phyloP scores from a whole-genome alignment of 805 yeast species.

The Candida maltosa region DNA sequence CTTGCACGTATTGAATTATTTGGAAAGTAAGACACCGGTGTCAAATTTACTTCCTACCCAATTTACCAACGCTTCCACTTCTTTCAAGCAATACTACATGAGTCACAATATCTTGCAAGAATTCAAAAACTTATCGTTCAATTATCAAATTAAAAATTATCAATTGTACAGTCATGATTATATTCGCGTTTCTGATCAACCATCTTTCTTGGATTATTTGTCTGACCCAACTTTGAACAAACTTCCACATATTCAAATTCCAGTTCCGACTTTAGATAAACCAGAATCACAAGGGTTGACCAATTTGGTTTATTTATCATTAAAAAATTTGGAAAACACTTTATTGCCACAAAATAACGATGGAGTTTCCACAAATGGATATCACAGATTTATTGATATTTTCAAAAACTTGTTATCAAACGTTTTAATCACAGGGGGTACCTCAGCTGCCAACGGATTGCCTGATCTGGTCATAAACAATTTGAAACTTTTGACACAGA shows the following conservation, averaged over 20 bases:
- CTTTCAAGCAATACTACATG: constrained; percentile 36
- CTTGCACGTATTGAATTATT: constrained; percentile 52
- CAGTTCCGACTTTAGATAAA: constrained; percentile 39
- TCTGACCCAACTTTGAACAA: constrained; percentile 61
- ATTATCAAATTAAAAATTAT: constrained; percentile 20
- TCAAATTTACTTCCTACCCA: constrained; percentile 17
- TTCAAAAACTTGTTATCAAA: constrained; percentile 34
- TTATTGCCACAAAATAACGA: constrained; percentile 26
- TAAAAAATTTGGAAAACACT: constrained; percentile 33
- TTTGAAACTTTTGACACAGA: constrained; percentile 41
- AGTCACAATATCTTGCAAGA: constrained; percentile 32
- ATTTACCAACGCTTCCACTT: constrained; percentile 16
- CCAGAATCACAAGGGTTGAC: constrained; percentile 49
- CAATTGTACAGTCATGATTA: constrained; percentile 9
- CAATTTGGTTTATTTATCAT: constrained; percentile 31
- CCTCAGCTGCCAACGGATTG: constrained; percentile 53
- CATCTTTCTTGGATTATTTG: constrained; percentile 53
- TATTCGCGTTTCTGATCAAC: constrained; percentile 9
- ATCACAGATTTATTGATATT: constrained; percentile 35
- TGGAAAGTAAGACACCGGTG: constrained; percentile 18
- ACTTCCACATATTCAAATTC: constrained; percentile 29
- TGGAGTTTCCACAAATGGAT: constrained; percentile 24
- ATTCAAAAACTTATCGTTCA: constrained; percentile 31
- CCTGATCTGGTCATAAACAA: constrained; percentile 55
- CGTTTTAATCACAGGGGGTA: constrained; percentile 61